Percentiles rank a stretch among this genome's conserved stretches.
Evolutionary conservation across 176 grass and related monocot species (phyloP).

Genomic region (Cymbopogon citratus): DNA sequence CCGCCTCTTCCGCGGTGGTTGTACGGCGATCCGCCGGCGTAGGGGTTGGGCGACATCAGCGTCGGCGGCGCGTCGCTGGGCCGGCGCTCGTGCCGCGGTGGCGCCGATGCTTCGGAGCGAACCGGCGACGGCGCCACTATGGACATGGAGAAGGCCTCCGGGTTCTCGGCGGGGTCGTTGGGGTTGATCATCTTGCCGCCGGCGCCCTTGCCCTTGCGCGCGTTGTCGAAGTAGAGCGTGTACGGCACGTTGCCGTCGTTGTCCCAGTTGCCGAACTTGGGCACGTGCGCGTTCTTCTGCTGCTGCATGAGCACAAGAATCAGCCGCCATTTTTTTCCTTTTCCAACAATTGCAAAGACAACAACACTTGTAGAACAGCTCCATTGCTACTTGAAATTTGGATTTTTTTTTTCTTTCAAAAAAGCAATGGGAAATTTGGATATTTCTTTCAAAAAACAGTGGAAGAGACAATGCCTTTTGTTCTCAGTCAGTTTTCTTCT

Average conservation of each 20-base stretch:
- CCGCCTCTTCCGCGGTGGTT: slow-evolving; percentile 27
- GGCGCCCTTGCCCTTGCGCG: slow-evolving; percentile 56
- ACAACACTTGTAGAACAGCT: not conserved
- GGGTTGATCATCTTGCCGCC: slow-evolving; percentile 68
- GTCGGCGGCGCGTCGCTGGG: slow-evolving; percentile 23
- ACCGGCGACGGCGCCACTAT: slow-evolving; percentile 19
- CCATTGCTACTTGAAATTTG: not conserved
- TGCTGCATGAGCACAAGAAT: slow-evolving; percentile 26
- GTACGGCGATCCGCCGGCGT: slow-evolving; percentile 37
- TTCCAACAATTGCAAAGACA: not conserved
- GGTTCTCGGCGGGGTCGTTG: slow-evolving; percentile 77
- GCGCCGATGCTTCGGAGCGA: slow-evolving; percentile 3
- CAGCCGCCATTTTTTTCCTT: not conserved
- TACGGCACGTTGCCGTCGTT: slow-evolving; percentile 61
- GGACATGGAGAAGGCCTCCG: slow-evolving; percentile 50
- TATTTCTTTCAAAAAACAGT: not conserved
- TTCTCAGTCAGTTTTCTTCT: not conserved
- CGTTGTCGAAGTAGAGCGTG: slow-evolving; percentile 73
- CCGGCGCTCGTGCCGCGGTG: slow-evolving; percentile 29
- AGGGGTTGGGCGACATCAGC: slow-evolving; percentile 26
- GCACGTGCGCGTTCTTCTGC: slow-evolving; percentile 48
- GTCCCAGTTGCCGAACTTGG: slow-evolving; percentile 81
- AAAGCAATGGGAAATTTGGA: not conserved
- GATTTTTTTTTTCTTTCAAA: not conserved
- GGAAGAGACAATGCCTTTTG: not conserved